These are phyloP conservation scores for Pezicula rhizophila DNA, from an alignment of 2,329 filamentous ascomycete species.

Conservation along the genomic window DNA sequence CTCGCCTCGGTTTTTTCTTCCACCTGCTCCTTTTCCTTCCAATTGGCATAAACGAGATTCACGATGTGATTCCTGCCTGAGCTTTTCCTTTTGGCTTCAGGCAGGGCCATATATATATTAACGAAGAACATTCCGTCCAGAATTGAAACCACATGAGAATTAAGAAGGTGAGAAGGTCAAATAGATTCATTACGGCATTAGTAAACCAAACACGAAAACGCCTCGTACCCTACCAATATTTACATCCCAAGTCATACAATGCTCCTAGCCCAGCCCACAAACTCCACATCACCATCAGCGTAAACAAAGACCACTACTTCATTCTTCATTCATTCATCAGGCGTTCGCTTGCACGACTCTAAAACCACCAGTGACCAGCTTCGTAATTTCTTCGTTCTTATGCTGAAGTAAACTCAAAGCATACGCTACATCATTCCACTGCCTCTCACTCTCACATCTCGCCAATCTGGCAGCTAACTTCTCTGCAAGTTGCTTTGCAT, in stretches of 20 bases:
- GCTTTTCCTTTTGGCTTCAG: too few species aligned
- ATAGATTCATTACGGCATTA: neutral
- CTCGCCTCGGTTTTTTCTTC: too few species aligned
- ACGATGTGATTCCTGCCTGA: too few species aligned
- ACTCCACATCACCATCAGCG: neutral
- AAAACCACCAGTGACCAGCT: conserved; percentile 70
- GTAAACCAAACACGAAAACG: neutral
- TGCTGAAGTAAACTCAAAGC: conserved; percentile 84
- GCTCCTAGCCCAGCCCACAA: neutral
- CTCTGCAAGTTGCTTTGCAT: conserved; percentile 86
- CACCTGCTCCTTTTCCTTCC: too few species aligned
- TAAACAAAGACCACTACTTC: neutral
- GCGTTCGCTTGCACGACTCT: conserved; percentile 60
- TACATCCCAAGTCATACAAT: neutral
- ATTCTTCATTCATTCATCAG: conserved; percentile 27
- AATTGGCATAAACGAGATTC: too few species aligned
- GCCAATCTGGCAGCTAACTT: conserved; percentile 83
- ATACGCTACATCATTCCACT: conserved; percentile 97
- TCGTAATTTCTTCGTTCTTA: conserved; percentile 84
- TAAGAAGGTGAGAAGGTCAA: neutral
- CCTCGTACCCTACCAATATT: neutral
- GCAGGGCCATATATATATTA: too few species aligned
- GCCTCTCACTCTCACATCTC: conserved; percentile 84
- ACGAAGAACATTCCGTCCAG: neutral
- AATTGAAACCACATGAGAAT: neutral